Conservation (phyloP, 768 basidiomycete species). For the Phaeotremella fagi region DNA sequence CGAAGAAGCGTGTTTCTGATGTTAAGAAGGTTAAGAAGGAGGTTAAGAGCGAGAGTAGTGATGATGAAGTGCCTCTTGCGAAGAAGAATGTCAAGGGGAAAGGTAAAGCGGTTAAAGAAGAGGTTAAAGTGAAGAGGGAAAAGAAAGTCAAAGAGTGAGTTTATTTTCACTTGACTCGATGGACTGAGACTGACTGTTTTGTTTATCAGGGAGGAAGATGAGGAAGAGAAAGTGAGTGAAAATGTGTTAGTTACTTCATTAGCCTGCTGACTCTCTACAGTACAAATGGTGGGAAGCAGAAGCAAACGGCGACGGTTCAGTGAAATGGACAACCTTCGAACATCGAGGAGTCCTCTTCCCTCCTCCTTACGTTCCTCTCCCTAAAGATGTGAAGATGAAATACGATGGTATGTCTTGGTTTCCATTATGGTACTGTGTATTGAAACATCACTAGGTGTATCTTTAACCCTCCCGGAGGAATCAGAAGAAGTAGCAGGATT, state of each 20-base stretch:
- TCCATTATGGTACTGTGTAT: conserved; percentile 1
- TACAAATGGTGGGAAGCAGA: conserved; percentile 82
- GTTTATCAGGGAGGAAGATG: conserved; percentile 59
- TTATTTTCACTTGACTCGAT: conserved; percentile 49
- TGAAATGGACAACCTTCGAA: conserved; percentile 92
- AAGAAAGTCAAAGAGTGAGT: conserved; percentile 54
- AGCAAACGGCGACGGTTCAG: conserved; percentile 59
- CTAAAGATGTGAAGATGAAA: conserved; percentile 80
- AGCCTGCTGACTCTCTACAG: conserved; percentile 1
- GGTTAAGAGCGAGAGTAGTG: conserved; percentile 16
- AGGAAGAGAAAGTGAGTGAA: conserved; percentile 59
- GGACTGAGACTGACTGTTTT: conserved; percentile 66
- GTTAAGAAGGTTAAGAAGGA: conserved; percentile 27
- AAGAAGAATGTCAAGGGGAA: conserved; percentile 43
- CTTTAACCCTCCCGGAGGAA: conserved; percentile 71
- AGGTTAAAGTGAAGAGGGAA: conserved; percentile 27
- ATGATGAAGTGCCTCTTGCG: conserved; percentile 55
- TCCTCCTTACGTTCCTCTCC: conserved; percentile 83
- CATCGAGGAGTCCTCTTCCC: conserved; percentile 95
- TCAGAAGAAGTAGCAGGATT: conserved; percentile 97
- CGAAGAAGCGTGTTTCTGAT: conserved; percentile 41
- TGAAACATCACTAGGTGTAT: conserved; percentile 59
- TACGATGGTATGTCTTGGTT: conserved; percentile 68
- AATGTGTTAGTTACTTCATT: background rate
- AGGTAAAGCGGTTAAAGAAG: conserved; percentile 24